phyloP scores from a whole-genome alignment of 176 grass and related monocot genomes.

The Tillandsia fasciculata region DNA sequence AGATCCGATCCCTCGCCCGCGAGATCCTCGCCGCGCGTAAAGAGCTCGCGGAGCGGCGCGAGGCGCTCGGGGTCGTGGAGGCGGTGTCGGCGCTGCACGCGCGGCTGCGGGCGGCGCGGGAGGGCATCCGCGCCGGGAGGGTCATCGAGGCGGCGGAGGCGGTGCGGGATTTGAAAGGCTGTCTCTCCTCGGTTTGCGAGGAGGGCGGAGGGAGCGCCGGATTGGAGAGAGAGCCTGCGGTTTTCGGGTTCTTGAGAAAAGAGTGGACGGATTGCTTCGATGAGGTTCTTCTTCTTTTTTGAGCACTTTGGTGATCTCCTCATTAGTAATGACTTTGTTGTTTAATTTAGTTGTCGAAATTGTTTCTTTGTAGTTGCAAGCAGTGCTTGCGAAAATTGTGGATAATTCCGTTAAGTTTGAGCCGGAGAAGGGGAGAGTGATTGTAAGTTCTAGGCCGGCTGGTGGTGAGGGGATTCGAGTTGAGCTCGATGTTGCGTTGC shows the following conservation, averaged over 20 bases:
- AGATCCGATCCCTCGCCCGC: slow-evolving; percentile 49
- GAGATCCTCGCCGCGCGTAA: slow-evolving; percentile 40
- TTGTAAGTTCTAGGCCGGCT: slow-evolving; percentile 36
- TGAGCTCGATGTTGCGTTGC: slow-evolving; percentile 43
- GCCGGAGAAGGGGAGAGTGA: slow-evolving; percentile 38
- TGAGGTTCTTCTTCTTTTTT: slow-evolving; percentile 34
- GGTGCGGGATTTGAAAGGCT: slow-evolving; percentile 38
- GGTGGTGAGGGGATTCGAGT: slow-evolving; percentile 10
- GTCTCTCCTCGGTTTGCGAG: slow-evolving; percentile 19
- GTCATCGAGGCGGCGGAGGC: slow-evolving; percentile 38
- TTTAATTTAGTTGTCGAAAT: slow-evolving; percentile 16
- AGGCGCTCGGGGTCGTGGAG: slow-evolving; percentile 46
- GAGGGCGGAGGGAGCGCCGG: slow-evolving; percentile 4
- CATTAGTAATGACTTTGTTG: slow-evolving; percentile 15
- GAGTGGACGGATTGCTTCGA: slow-evolving; percentile 73
- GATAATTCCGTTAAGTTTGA: slow-evolving; percentile 52
- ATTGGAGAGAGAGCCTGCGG: slow-evolving; percentile 26
- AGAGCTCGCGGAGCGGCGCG: slow-evolving; percentile 62
- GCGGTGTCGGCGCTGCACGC: slow-evolving; percentile 35
- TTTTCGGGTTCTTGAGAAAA: slow-evolving; percentile 56
- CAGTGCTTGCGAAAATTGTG: slow-evolving; percentile 40
- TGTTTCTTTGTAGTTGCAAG: slow-evolving; percentile 56
- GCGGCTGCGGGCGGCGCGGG: slow-evolving; percentile 44
- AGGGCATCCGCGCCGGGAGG: slow-evolving; percentile 32
- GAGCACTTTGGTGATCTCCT: not conserved